Evolutionary conservation across 108 stramenopile genomes (phyloP).

Genomic region (Nitzschia inconspicua): DNA sequence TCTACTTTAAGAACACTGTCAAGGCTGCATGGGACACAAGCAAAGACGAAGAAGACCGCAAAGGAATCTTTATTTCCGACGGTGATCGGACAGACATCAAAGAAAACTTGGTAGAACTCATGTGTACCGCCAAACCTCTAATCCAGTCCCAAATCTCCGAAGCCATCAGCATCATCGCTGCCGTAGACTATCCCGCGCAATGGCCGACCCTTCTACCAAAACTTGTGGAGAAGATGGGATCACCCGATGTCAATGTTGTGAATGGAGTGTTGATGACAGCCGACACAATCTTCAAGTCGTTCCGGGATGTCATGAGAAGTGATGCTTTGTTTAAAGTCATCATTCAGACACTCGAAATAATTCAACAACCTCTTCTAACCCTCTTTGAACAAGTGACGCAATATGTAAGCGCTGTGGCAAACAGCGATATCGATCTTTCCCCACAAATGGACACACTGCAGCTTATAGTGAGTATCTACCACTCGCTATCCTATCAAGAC

Average conservation of each 20-base stretch:
- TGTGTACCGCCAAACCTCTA: constrained; percentile 87
- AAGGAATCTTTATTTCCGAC: constrained; percentile 41
- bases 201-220: constrained; percentile 93
- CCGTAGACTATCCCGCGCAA: constrained; percentile 89
- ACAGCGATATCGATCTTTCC: constrained; percentile 41
- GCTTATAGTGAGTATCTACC: constrained; percentile 88
- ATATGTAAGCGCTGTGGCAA: constrained; percentile 45
- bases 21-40: constrained; percentile 94
- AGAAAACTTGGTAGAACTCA: constrained; percentile 90
- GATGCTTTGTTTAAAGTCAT: constrained; percentile 85
- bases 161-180: constrained; percentile 90
- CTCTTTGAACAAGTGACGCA: constrained; percentile 60
- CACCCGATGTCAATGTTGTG: constrained; percentile 72
- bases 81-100: constrained; percentile 90
- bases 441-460: constrained; percentile 76
- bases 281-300: constrained; percentile 93
- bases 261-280: constrained; percentile 94
- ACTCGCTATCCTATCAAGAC: constrained; percentile 96
- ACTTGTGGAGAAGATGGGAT: constrained; percentile 72
- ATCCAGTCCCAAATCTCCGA: constrained; percentile 94
- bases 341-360: constrained; percentile 69
- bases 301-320: constrained; percentile 85
- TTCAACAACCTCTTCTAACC: constrained; percentile 81
- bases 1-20: constrained; percentile 97
- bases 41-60: constrained; percentile 48